Base-by-base conservation (phyloP, 768 basidiomycete genomes). In the Pleurotus pulmonarius region DNA sequence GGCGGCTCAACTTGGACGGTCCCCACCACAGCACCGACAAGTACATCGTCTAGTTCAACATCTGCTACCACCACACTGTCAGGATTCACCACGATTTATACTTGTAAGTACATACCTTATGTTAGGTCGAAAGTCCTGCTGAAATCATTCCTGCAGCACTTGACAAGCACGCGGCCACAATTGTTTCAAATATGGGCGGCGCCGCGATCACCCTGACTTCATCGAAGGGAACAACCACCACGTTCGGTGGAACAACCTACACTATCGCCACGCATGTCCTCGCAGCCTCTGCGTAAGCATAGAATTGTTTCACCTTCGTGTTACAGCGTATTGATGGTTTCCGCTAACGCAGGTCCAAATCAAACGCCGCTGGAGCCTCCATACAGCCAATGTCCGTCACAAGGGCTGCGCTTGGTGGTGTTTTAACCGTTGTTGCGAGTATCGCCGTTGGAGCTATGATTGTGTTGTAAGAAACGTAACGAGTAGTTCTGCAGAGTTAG, bases 1-100 rank as follows among this genome's bases (percentile, higher is more conserved):
- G 56, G 51, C 7, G 56, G 56, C 3, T 49, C 56, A 37, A 60
- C 56, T 13, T 57, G 46, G 41, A 54, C 56, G 5, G 44, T 57
- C 18, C 41, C 56, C 16, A 47, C 40, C 43, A 12, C 44, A 26
- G 47, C 29, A 18, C n/a, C 15, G 22, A 56, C 46, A 15, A 48
- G 26, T 20, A 34, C 43, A 24, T 22, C 38, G 3, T 13, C 49
- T 15, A 39, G 37, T 18, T 20, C 37, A 9, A 25, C 48, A 6
- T 37, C 51, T 20, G 41, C 51, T 15, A 44, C 41, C 41, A 53
- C 24, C 12, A 53, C 51, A 5, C 40, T 39, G 25, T 53, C 51
- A 16, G 51, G 51, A 6, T 53, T 53, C 24, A 53, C 51, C 16
- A 53, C 51, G 9, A 53, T 53, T 4, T 53, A 40, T 24, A 53